phyloP scores from a whole-genome alignment of 495 filamentous ascomycete genomes.

The Penicillium daleae region DNA sequence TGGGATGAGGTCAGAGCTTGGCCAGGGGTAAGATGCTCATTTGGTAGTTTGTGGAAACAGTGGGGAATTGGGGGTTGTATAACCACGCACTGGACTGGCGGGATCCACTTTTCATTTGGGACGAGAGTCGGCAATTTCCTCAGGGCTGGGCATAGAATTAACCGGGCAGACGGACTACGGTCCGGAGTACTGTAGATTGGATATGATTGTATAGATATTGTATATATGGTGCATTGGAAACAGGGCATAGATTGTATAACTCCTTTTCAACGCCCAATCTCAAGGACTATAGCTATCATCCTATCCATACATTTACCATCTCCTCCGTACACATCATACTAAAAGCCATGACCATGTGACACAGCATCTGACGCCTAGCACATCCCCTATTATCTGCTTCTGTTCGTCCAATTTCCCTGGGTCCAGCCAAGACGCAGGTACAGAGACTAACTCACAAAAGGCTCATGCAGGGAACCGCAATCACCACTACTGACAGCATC shows the following conservation, averaged over 20 bases:
- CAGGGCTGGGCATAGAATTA: neutral
- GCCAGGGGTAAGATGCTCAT: slow-evolving; percentile 1
- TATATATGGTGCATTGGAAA: neutral
- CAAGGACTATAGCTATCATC: neutral
- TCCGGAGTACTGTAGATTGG: no score
- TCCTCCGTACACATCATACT: neutral
- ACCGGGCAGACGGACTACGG: no score
- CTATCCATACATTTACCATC: no score
- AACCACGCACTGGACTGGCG: neutral
- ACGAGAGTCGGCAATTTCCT: neutral
- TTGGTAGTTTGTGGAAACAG: neutral
- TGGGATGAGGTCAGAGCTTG: neutral
- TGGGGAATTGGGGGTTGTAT: neutral
- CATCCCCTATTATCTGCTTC: neutral
- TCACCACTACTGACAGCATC: neutral
- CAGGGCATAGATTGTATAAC: neutral
- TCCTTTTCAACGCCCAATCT: neutral
- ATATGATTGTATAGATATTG: neutral
- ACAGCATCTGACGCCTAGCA: neutral
- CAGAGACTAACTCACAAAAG: neutral
- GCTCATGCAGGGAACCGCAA: slow-evolving; percentile 19
- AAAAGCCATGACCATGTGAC: neutral
- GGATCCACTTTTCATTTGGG: neutral
- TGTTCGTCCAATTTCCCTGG: neutral
- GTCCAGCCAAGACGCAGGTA: slow-evolving; percentile 14